phyloP scores from a whole-genome alignment of 1,284 basidiomycete species.

The Golubevia pallescens region DNA sequence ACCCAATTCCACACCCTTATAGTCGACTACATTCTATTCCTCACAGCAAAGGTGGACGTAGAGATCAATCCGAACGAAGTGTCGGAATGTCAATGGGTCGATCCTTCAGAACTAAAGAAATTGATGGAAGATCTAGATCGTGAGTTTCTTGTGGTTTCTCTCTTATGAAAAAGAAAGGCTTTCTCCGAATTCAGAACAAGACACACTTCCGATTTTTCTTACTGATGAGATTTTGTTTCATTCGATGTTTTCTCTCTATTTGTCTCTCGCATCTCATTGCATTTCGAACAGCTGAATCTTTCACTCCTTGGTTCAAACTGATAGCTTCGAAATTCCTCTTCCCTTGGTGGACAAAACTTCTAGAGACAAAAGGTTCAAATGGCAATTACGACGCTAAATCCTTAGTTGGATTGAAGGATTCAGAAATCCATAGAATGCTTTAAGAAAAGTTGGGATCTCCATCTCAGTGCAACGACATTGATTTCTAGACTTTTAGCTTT shows the following conservation, averaged over 20 bases:
- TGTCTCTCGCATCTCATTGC: neutral
- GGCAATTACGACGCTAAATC: slow-evolving; percentile 37
- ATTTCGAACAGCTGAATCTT: slow-evolving; percentile 29
- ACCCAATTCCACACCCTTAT: neutral
- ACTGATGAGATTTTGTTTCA: too few species aligned
- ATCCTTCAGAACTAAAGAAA: slow-evolving; percentile 42
- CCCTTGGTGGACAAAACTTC: slow-evolving; percentile 56
- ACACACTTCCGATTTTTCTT: neutral
- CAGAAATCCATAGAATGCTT: slow-evolving; percentile 57
- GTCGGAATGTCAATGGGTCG: slow-evolving; percentile 57
- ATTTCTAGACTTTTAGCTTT: too few species aligned
- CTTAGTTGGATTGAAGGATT: slow-evolving; percentile 37
- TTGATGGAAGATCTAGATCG: slow-evolving; percentile 61
- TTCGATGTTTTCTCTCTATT: too few species aligned
- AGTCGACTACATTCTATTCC: slow-evolving; percentile 64
- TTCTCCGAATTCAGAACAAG: neutral
- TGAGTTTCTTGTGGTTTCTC: slow-evolving; percentile 11
- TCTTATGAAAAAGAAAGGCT: neutral
- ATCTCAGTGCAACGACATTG: too few species aligned
- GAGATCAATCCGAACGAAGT: slow-evolving; percentile 56
- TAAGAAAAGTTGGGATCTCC: slow-evolving; percentile 9
- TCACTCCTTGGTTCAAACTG: slow-evolving; percentile 65
- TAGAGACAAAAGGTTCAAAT: slow-evolving; percentile 19
- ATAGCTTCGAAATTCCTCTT: slow-evolving; percentile 61
- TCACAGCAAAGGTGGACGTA: slow-evolving; percentile 52